These are phyloP conservation scores for Quercus phellos DNA, from an alignment of 331 rosid species.

Conservation along the genomic window DNA sequence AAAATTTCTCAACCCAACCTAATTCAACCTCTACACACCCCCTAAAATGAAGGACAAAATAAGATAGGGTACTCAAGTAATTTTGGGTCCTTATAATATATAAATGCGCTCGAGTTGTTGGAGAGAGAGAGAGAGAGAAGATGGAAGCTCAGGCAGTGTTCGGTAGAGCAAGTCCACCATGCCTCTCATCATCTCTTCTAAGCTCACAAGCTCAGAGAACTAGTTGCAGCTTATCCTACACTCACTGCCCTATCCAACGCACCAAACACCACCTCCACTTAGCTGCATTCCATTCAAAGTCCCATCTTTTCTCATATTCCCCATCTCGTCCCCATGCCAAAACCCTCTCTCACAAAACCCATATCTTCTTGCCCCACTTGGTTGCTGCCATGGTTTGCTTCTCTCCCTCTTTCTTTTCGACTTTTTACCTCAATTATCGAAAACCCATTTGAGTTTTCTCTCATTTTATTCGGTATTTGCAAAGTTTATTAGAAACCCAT, in stretches of 20 bases:
- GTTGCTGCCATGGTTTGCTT: slow-evolving; percentile 68
- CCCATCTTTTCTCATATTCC: slow-evolving; percentile 47
- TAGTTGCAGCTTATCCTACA: slow-evolving; percentile 23
- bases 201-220: slow-evolving; percentile 25
- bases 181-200: slow-evolving; percentile 36
- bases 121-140: not conserved
- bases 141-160: slow-evolving; percentile 54
- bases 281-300: slow-evolving; percentile 70
- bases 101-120: not conserved
- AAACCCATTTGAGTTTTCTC: not conserved
- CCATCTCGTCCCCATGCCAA: slow-evolving; percentile 32
- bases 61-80: too few species aligned
- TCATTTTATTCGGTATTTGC: not conserved
- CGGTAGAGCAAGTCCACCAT: slow-evolving; percentile 45
- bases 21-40: too few species aligned
- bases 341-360: slow-evolving; percentile 37
- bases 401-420: not conserved
- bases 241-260: slow-evolving; percentile 15
- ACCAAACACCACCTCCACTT: slow-evolving; percentile 32
- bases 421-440: not conserved
- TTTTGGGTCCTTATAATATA: too few species aligned
- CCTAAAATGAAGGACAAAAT: too few species aligned
- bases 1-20: too few species aligned
- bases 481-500: slow-evolving; percentile 3
- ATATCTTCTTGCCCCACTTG: slow-evolving; percentile 72